Base-by-base conservation (phyloP, 306 rosid species). In the Benincasa hispida region DNA sequence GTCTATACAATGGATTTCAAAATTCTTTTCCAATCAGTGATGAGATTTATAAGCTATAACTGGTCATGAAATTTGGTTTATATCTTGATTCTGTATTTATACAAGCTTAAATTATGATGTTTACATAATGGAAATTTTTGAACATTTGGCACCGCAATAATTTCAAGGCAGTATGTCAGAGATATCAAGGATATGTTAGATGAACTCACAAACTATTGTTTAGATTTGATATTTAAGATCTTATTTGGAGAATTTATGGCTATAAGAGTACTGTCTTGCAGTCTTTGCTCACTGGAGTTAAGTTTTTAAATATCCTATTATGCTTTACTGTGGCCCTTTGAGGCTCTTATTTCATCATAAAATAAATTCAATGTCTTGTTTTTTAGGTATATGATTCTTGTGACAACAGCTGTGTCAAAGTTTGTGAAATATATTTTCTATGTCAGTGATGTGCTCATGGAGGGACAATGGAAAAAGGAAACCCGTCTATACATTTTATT, bases 381-480 rank as follows among this genome's bases (percentile, higher is more conserved):
- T 83, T 66, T 75, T 91, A 95, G 99, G 97, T 95, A 95, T 94
- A 92, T 95, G 99, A 95, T 95, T 79, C 85, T 95, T 76, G 98
- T 98, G 11, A 95, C 99, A 48, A 95, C 99, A 35, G 91, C 89
- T 5, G 92, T 95, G 74, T 87, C 99, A 32, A 90, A 89, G 50
- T 92, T 95, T 78, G 91, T 92, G 27, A 95, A 95, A 85, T 95
- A 92, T 72, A 78, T 92, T 79, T 95, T 95, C 91, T 95, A 92
- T 77, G 97, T 95, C 41, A 87, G 82, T 65, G 99, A 95, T 85
- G 86, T 89, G 87, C 93, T 95, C 77, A 95, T 92, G 99, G 99
- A 95, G 78, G 98, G 97, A 79, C 99, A 95, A 60, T 95, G 99
- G 99, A 98, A 95, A n/a, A 87, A 92, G 34, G 82, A 95, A 92